Conservation (phyloP, 2,329 filamentous ascomycete genomes). For the Sporothrix luriei region DNA sequence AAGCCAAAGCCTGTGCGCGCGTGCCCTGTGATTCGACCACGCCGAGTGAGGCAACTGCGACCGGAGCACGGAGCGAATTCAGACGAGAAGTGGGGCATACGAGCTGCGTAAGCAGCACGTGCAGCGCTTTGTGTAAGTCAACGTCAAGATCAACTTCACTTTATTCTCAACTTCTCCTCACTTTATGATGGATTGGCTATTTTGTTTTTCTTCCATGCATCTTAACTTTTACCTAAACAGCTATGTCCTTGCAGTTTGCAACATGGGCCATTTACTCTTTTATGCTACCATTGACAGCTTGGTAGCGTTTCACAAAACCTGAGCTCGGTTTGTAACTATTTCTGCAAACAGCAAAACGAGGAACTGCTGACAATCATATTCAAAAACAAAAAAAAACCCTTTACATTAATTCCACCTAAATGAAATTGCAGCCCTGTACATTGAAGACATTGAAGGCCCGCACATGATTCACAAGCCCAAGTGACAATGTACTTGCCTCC, state of each 20-base stretch:
- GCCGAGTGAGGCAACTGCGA: slow-evolving; percentile 8
- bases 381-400: too few species aligned
- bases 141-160: slow-evolving; percentile 3
- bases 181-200: background rate
- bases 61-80: slow-evolving; percentile 14
- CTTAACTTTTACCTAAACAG: background rate
- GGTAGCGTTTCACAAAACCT: too few species aligned
- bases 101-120: slow-evolving; percentile 13
- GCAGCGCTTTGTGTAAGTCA: slow-evolving; percentile 12
- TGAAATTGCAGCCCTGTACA: too few species aligned
- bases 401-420: too few species aligned
- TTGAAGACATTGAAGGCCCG: background rate
- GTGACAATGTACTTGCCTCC: background rate
- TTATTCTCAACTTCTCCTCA: slow-evolving; percentile 13
- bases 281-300: too few species aligned
- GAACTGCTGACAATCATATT: background rate
- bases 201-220: background rate
- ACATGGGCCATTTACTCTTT: too few species aligned
- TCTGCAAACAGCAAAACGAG: too few species aligned
- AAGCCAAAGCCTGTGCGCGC: background rate
- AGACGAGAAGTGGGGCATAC: background rate
- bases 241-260: background rate
- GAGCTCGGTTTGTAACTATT: too few species aligned
- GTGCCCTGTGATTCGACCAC: slow-evolving; percentile 8
- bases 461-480: too few species aligned